These are phyloP conservation scores for Nephelium lappaceum DNA, from an alignment of 345 rosid genomes.

Conservation along the genomic window DNA sequence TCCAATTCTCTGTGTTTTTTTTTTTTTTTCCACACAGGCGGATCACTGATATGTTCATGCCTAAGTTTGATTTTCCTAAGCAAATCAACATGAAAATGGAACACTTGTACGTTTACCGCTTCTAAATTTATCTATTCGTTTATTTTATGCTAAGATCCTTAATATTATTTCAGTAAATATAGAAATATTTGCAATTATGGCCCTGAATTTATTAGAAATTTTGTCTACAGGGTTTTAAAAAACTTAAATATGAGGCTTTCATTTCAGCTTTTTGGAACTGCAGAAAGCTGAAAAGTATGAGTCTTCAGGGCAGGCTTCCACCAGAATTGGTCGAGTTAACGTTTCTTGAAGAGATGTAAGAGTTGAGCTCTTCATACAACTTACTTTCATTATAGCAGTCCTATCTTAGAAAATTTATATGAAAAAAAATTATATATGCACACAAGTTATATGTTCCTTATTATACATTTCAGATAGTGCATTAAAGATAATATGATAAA, in stretches of 20 bases:
- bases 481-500: too few species aligned
- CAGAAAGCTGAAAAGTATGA: background rate
- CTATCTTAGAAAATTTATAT: too few species aligned
- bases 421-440: too few species aligned
- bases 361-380: background rate
- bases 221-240: constrained; percentile 41
- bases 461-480: too few species aligned
- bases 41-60: constrained; percentile 55
- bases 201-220: background rate
- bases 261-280: background rate
- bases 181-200: background rate
- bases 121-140: background rate
- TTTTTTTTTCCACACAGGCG: constrained; percentile 44
- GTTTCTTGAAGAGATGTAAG: background rate
- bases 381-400: too few species aligned
- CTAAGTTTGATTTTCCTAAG: constrained; percentile 49
- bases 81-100: constrained; percentile 26
- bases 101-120: constrained; percentile 44
- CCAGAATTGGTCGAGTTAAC: constrained; percentile 1
- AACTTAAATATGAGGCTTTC: constrained; percentile 30
- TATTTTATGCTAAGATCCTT: background rate
- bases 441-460: too few species aligned
- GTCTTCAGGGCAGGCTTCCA: constrained; percentile 16
- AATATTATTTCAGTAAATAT: background rate
- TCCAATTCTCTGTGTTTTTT: constrained; percentile 6